These are phyloP conservation scores for Xerocomellus amylosporus DNA, from an alignment of 768 basidiomycete genomes.

Conservation along the genomic window DNA sequence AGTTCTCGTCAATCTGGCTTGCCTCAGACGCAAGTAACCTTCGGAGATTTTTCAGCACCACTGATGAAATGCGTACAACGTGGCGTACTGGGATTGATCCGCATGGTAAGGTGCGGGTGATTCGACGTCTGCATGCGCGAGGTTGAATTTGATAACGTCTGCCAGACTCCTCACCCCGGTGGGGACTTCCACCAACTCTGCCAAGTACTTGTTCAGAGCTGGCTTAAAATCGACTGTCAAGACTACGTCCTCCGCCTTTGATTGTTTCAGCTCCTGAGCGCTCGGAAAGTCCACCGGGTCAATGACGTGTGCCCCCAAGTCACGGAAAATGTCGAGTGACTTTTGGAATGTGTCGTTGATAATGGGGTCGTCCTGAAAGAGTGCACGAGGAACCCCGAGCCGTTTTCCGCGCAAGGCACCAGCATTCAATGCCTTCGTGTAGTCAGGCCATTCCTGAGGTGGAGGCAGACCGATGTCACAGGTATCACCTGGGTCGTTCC, in stretches of 20 bases:
- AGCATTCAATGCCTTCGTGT: conserved; percentile 46
- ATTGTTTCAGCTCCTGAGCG: conserved; percentile 43
- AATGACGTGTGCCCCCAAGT: conserved; percentile 46
- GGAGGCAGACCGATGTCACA: conserved; percentile 38
- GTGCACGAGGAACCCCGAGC: conserved; percentile 43
- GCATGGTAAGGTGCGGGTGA: conserved; percentile 34
- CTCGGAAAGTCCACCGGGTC: conserved; percentile 64
- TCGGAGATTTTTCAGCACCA: conserved; percentile 2
- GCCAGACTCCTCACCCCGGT: conserved; percentile 57
- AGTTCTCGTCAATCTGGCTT: conserved; percentile 39
- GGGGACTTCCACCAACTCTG: conserved; percentile 49
- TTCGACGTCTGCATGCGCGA: conserved; percentile 49
- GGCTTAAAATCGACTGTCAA: conserved; percentile 60
- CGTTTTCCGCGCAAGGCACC: conserved; percentile 45
- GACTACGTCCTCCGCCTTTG: conserved; percentile 55
- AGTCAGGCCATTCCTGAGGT: conserved; percentile 53
- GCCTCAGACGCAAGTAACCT: conserved; percentile 26
- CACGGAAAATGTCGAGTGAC: conserved; percentile 37
- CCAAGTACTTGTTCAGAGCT: conserved; percentile 42
- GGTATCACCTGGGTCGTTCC: conserved; percentile 41
- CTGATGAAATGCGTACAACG: not conserved
- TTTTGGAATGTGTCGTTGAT: conserved; percentile 38
- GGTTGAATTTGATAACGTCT: conserved; percentile 58
- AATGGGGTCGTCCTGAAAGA: conserved; percentile 23
- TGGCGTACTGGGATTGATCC: conserved; percentile 36